These are phyloP conservation scores for Pythium scleroteichum DNA, from an alignment of 352 stramenopile genomes.

Conservation along the genomic window DNA sequence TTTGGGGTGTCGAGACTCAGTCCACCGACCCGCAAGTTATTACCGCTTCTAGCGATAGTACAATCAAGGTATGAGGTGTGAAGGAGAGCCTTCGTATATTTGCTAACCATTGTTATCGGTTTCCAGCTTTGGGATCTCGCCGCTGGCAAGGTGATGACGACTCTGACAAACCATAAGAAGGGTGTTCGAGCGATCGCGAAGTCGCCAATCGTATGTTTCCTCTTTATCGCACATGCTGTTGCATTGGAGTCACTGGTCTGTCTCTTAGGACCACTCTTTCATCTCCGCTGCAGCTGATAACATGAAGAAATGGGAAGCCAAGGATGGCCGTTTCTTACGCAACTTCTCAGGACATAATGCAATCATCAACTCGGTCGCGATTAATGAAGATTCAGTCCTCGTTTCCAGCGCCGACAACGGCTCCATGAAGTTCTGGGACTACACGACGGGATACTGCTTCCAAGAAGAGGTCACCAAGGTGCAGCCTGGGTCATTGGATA, in stretches of 20 bases:
- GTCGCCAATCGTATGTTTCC: slow-evolving; percentile 66
- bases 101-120: not conserved
- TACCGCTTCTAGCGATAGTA: slow-evolving; percentile 92
- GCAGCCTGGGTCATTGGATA: slow-evolving; percentile 96
- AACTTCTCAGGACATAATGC: slow-evolving; percentile 98
- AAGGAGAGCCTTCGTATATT: not conserved
- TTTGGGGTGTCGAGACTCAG: slow-evolving; percentile 95
- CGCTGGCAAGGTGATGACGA: slow-evolving; percentile 97
- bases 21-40: slow-evolving; percentile 95
- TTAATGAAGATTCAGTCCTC: slow-evolving; percentile 98
- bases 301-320: slow-evolving; percentile 98
- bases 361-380: slow-evolving; percentile 97
- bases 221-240: not conserved
- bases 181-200: slow-evolving; percentile 91
- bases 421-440: slow-evolving; percentile 99
- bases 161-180: slow-evolving; percentile 99
- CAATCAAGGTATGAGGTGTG: slow-evolving; percentile 77
- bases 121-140: slow-evolving; percentile 96
- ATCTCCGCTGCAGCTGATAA: slow-evolving; percentile 96
- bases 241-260: not conserved
- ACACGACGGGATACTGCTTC: slow-evolving; percentile 97
- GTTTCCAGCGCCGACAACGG: slow-evolving; percentile 97
- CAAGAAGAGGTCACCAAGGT: slow-evolving; percentile 94
- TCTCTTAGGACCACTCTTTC: slow-evolving; percentile 94
- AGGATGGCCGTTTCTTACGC: slow-evolving; percentile 94